Evolutionary conservation across 768 basidiomycete species (phyloP), one percentile per base, ranked within the genome.

Genomic region (Rhodotorula sphaerocarpa): DNA sequence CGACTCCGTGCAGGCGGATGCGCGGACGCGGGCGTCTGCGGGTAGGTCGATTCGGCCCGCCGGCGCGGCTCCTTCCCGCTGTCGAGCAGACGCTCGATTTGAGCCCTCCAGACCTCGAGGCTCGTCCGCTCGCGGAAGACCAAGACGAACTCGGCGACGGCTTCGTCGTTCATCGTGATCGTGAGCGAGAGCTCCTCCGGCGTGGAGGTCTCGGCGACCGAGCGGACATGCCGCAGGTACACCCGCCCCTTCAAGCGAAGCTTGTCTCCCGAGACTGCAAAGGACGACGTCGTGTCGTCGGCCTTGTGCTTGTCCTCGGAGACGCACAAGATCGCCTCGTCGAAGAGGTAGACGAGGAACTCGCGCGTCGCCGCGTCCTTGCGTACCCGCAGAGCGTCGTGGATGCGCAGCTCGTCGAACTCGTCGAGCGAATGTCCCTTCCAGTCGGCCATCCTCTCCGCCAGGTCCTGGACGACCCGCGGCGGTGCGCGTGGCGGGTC

Each of bases 301-400:
- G 30, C n/a, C n/a, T n/a, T n/a, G n/a, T n/a, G 92, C 79, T 85
- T 89, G 77, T 99, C 93, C 75, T 97, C 92, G 25, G 87, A 82
- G n/a, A 97, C 90, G 75, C 95, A 99, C 63, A 99, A 90, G 68
- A 99, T 88, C 15, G 95, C 95, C 75, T 96, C 90, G 72, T 86
- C 86, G 82, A 96, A 99, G 31, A 99, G 82, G 31, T 61, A 96
- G 63, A 95, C 90, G 73, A 85, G 88, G 76, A 96, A 96, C 75
- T 95, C 92, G 57, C 91, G 84, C 25, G 92, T 86, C 63, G 90
- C 86, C 15, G 85, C 78, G 69, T 93, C 93, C 52, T 92, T 84
- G 54, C 90, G 83, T 46, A 96, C 90, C 52, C 84, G 85, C 31
- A 97, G 78, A 50, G 91, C 79, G 76, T 95, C 93, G 75, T 89